Evolutionary conservation across 768 basidiomycete species (phyloP).

Genomic region (Leccinum boreale): DNA sequence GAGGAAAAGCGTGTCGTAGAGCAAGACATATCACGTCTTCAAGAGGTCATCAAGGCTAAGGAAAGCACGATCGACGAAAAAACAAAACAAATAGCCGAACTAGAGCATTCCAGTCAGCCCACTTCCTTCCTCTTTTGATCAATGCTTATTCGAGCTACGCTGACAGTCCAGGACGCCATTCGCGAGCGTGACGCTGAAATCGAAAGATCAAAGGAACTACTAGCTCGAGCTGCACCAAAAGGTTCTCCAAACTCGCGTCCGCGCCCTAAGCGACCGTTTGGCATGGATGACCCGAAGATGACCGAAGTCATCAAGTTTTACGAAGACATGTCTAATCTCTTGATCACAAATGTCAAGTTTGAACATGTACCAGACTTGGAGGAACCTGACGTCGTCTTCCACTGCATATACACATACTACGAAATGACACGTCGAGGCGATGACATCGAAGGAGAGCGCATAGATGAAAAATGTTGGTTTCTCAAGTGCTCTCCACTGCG

Average conservation of each 20-base stretch:
- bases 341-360: conserved; percentile 60
- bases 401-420: conserved; percentile 66
- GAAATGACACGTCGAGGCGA: conserved; percentile 30
- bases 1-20: conserved; percentile 57
- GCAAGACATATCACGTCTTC: conserved; percentile 44
- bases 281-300: conserved; percentile 55
- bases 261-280: conserved; percentile 34
- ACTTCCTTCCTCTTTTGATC: neutral
- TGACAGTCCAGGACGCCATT: conserved; percentile 47
- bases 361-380: conserved; percentile 28
- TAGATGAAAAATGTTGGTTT: conserved; percentile 32
- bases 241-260: conserved; percentile 35
- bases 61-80: conserved; percentile 41
- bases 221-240: conserved; percentile 41
- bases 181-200: conserved; percentile 64
- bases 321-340: conserved; percentile 81
- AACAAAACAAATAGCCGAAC: conserved; percentile 43
- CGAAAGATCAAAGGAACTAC: conserved; percentile 45
- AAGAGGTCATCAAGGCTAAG: conserved; percentile 41
- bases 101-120: conserved; percentile 48
- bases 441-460: conserved; percentile 32
- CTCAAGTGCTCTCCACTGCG: neutral
- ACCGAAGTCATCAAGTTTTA: conserved; percentile 68
- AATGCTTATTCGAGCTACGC: conserved; percentile 1
- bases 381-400: conserved; percentile 52